phyloP scores from a whole-genome alignment of 164 flowering plant genomes.

The Chimonanthus salicifolius region DNA sequence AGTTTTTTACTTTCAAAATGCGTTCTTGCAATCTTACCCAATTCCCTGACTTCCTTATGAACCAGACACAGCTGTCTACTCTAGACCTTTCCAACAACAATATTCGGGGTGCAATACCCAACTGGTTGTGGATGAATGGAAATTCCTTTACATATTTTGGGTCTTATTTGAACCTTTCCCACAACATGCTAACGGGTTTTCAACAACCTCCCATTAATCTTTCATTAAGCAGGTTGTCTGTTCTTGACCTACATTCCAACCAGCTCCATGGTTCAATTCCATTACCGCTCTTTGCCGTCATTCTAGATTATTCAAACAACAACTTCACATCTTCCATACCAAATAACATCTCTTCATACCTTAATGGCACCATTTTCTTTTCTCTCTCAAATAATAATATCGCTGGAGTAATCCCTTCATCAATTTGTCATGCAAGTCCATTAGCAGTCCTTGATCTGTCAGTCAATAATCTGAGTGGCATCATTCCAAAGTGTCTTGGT shows the following conservation, averaged over 20 bases:
- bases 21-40: conserved; percentile 27
- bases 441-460: conserved; percentile 49
- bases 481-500: conserved; percentile 35
- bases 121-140: conserved; percentile 21
- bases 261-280: conserved; percentile 40
- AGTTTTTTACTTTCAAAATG: conserved; percentile 21
- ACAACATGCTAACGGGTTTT: not conserved
- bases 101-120: conserved; percentile 31
- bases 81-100: conserved; percentile 40
- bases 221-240: conserved; percentile 21
- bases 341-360: conserved; percentile 10
- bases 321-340: conserved; percentile 27
- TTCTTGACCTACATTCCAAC: conserved; percentile 54
- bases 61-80: conserved; percentile 14
- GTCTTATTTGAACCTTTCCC: not conserved
- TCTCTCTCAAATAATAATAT: conserved; percentile 37
- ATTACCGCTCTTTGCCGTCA: conserved; percentile 11
- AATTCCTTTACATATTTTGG: rapidly evolving
- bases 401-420: conserved; percentile 39
- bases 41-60: conserved; percentile 26
- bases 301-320: conserved; percentile 42
- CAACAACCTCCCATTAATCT: not conserved
- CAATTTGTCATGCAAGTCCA: conserved; percentile 30
- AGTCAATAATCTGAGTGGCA: conserved; percentile 31
- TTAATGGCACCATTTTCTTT: conserved; percentile 16